Conservation (phyloP, 2,329 filamentous ascomycete genomes). For the Trichoderma sp. region DNA sequence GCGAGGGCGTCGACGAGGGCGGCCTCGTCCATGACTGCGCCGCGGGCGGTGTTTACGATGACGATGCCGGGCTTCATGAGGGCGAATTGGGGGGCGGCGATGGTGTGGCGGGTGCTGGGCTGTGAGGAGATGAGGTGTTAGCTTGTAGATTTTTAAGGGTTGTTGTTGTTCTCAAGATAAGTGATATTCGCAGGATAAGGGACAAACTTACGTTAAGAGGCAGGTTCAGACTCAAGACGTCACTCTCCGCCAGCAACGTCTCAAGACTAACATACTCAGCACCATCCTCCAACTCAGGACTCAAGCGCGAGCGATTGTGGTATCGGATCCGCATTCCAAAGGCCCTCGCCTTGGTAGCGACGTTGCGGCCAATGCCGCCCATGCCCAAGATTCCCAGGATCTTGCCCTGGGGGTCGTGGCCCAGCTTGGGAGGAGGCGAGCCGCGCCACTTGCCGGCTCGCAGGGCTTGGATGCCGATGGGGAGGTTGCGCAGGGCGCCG, state of each 20-base stretch:
- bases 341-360: slow-evolving; percentile 71
- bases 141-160: neutral
- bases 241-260: slow-evolving; percentile 66
- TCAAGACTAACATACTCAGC: slow-evolving; percentile 74
- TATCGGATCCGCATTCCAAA: slow-evolving; percentile 79
- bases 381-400: slow-evolving; percentile 79
- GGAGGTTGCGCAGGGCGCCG: slow-evolving; percentile 75
- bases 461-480: slow-evolving; percentile 63
- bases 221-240: slow-evolving; percentile 78
- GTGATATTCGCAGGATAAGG: neutral
- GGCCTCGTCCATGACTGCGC: slow-evolving; percentile 78
- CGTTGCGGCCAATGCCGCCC: slow-evolving; percentile 79
- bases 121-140: slow-evolving; percentile 28
- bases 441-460: slow-evolving; percentile 70
- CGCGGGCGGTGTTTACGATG: slow-evolving; percentile 80
- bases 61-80: slow-evolving; percentile 78
- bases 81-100: slow-evolving; percentile 68
- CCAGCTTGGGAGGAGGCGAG: slow-evolving; percentile 55
- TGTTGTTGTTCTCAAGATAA: neutral
- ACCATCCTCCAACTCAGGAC: slow-evolving; percentile 55
- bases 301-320: slow-evolving; percentile 67
- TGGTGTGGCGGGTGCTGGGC: slow-evolving; percentile 71
- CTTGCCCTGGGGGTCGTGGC: slow-evolving; percentile 79
- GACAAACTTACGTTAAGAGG: slow-evolving; percentile 70
- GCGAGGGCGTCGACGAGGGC: slow-evolving; percentile 75